Evolutionary conservation across 1,139 yeast genomes (phyloP).

Genomic region (Protomyces inouyei): DNA sequence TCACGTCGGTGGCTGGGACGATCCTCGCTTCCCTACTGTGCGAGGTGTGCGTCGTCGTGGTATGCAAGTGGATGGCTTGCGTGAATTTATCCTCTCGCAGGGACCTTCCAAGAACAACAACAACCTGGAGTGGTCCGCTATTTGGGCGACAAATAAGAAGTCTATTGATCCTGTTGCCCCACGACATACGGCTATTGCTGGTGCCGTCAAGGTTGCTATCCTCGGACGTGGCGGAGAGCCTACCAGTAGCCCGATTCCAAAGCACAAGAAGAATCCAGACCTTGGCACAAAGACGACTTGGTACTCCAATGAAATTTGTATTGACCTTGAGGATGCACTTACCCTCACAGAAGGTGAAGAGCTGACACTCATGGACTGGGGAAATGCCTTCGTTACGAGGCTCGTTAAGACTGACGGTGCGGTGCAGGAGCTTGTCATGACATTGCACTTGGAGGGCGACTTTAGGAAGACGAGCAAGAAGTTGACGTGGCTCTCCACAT

Average conservation of each 20-base stretch:
- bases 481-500: constrained; percentile 88
- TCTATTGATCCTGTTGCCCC: constrained; percentile 95
- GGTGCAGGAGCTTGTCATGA: constrained; percentile 64
- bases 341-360: constrained; percentile 68
- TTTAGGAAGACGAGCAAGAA: constrained; percentile 95
- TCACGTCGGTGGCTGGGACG: constrained; percentile 90
- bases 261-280: constrained; percentile 92
- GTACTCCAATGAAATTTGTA: constrained; percentile 57
- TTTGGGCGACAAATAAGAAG: constrained; percentile 96
- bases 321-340: constrained; percentile 88
- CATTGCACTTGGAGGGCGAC: constrained; percentile 89
- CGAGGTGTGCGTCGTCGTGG: constrained; percentile 96
- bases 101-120: constrained; percentile 96
- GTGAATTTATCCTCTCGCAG: constrained; percentile 85
- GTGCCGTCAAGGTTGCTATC: constrained; percentile 54
- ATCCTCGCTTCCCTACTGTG: constrained; percentile 96
- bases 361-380: constrained; percentile 98
- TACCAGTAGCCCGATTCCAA: constrained; percentile 69
- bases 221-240: constrained; percentile 53
- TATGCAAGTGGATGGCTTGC: constrained; percentile 95
- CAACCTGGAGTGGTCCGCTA: constrained; percentile 92
- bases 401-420: constrained; percentile 58
- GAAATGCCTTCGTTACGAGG: constrained; percentile 78
- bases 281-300: constrained; percentile 80
- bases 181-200: constrained; percentile 74